These are phyloP conservation scores for Fremontodendron californicum DNA, from an alignment of 345 rosid genomes.

Conservation along the genomic window DNA sequence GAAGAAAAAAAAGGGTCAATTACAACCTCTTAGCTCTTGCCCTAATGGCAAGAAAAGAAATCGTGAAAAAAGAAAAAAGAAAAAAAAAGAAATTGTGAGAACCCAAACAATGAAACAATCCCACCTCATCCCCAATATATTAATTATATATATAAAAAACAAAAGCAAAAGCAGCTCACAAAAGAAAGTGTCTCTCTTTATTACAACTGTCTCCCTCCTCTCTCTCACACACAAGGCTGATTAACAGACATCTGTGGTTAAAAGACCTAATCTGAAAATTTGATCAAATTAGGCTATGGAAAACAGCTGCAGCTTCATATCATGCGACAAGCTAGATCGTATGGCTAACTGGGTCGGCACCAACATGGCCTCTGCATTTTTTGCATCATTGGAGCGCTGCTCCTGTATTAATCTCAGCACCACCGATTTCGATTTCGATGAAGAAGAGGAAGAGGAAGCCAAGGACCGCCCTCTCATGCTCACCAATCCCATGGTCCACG, in stretches of 20 bases:
- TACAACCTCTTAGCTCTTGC: too few species aligned
- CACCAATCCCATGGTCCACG: constrained; percentile 27
- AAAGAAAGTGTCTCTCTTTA: neutral
- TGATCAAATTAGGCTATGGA: constrained; percentile 22
- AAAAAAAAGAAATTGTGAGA: too few species aligned
- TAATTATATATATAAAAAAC: neutral
- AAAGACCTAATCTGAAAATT: neutral
- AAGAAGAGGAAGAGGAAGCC: constrained; percentile 57
- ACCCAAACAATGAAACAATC: too few species aligned
- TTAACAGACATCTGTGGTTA: neutral
- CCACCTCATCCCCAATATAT: too few species aligned
- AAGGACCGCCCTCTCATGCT: constrained; percentile 49
- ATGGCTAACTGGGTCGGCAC: constrained; percentile 60
- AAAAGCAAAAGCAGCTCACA: neutral
- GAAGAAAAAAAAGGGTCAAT: neutral
- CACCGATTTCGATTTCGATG: constrained; percentile 50
- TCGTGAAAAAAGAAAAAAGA: too few species aligned
- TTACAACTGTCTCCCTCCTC: neutral
- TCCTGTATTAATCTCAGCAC: constrained; percentile 70
- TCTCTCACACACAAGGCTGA: neutral
- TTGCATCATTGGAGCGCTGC: constrained; percentile 63
- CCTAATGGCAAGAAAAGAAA: neutral
- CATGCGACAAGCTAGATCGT: constrained; percentile 61
- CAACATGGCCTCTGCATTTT: constrained; percentile 62
- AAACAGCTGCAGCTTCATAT: constrained; percentile 39